Percentiles rank a stretch among this genome's conserved stretches.
phyloP scores from a whole-genome alignment of 2,329 filamentous ascomycete species.

The Coniochaeta sp. region DNA sequence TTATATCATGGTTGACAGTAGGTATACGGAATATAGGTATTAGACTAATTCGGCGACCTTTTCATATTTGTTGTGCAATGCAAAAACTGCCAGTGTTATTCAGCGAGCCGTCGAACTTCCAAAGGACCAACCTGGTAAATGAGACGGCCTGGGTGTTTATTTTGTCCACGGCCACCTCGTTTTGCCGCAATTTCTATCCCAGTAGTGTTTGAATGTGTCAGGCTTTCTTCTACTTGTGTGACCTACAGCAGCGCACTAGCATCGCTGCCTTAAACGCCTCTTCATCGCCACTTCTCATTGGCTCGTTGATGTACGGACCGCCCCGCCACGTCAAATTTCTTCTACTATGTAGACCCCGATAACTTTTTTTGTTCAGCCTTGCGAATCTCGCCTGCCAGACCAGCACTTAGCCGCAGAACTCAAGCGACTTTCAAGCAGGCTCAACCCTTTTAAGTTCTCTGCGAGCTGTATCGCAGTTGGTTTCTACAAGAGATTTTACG shows the following conservation, averaged over 20 bases:
- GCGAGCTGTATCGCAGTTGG: neutral
- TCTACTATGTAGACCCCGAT: neutral
- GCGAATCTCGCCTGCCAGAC: neutral
- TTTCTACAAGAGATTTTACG: neutral
- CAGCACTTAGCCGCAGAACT: neutral
- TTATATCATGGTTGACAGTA: neutral
- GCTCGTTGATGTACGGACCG: neutral
- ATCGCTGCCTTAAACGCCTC: neutral
- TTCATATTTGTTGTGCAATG: neutral
- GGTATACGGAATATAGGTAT: neutral
- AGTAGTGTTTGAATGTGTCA: neutral
- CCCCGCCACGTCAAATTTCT: conserved; percentile 1
- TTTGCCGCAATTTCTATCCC: neutral
- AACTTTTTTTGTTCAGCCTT: neutral
- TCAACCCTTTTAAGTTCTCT: neutral
- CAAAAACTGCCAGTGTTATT: neutral
- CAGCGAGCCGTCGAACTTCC: neutral
- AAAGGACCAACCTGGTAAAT: neutral
- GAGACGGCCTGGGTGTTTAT: neutral
- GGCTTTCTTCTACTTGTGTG: neutral
- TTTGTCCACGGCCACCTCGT: neutral
- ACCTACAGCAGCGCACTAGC: neutral
- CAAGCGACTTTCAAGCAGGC: neutral
- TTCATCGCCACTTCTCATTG: neutral
- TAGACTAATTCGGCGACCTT: neutral